Evolutionary conservation across 176 grass and related monocot genomes (phyloP).

Genomic region (Phyllostachys edulis): DNA sequence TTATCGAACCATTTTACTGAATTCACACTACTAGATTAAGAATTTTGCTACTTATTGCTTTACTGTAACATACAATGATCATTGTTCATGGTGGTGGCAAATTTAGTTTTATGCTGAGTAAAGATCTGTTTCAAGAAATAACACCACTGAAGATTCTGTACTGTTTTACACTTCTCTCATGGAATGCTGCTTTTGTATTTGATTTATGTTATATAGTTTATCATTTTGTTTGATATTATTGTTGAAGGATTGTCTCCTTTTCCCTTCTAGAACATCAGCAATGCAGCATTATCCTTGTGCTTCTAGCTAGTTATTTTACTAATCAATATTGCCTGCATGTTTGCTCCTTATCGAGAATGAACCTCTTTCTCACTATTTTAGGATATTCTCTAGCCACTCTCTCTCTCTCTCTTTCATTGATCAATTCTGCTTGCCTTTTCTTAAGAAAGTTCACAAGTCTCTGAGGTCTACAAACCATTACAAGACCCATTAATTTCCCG

Average conservation of each 20-base stretch:
- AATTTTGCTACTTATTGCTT: slow-evolving; percentile 5
- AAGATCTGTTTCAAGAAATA: slow-evolving; percentile 1
- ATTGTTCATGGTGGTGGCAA: slow-evolving; percentile 14
- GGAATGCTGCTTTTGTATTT: not conserved
- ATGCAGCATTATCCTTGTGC: not conserved
- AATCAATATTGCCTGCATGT: slow-evolving; percentile 7
- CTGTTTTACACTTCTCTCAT: not conserved
- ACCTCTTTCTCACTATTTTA: not conserved
- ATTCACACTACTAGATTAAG: not conserved
- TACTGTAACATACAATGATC: not conserved
- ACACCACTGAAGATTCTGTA: not conserved
- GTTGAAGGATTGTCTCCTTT: not conserved
- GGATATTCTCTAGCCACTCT: slow-evolving; percentile 18
- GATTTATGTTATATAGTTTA: not conserved
- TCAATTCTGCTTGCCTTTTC: slow-evolving; percentile 37
- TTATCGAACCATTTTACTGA: not conserved
- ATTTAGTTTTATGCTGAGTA: slow-evolving; percentile 7
- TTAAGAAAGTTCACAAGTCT: slow-evolving; percentile 75
- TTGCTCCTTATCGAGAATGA: not conserved
- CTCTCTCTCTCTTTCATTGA: slow-evolving; percentile 16
- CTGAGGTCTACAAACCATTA: slow-evolving; percentile 86
- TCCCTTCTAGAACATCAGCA: not conserved
- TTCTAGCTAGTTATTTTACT: slow-evolving; percentile 5
- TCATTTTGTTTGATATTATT: not conserved
- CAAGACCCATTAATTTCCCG: slow-evolving; percentile 82